phyloP scores from a whole-genome alignment of 441 rosid genomes.

The Adansonia grandidieri region DNA sequence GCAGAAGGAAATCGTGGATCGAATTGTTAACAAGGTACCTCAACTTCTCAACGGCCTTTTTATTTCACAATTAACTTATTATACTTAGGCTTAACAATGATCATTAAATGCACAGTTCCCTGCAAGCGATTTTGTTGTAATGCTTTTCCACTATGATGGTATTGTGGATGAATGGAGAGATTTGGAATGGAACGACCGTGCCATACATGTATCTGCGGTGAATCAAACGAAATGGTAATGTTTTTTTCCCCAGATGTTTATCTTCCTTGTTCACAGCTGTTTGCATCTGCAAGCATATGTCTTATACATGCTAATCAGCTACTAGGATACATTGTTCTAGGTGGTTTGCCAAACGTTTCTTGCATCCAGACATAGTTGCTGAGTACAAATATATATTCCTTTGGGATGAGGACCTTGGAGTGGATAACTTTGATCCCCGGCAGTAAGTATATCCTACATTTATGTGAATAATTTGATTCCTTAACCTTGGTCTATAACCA shows the following conservation, averaged over 20 bases:
- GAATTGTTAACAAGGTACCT: slow-evolving; percentile 56
- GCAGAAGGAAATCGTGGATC: slow-evolving; percentile 60
- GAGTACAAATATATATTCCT: slow-evolving; percentile 64
- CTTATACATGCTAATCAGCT: neutral
- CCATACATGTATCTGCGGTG: slow-evolving; percentile 57
- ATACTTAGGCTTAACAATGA: slow-evolving; percentile 13
- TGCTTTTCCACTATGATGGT: slow-evolving; percentile 75
- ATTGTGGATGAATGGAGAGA: slow-evolving; percentile 62
- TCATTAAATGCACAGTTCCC: slow-evolving; percentile 45
- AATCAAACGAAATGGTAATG: slow-evolving; percentile 72
- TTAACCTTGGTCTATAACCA: too few relatives aligned
- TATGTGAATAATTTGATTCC: neutral
- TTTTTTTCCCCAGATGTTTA: slow-evolving; percentile 1
- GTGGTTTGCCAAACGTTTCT: slow-evolving; percentile 77
- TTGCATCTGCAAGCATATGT: neutral
- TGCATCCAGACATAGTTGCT: slow-evolving; percentile 65
- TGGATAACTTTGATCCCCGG: slow-evolving; percentile 52
- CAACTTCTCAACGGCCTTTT: slow-evolving; percentile 14
- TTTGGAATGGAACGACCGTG: slow-evolving; percentile 49
- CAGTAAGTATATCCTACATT: slow-evolving; percentile 36
- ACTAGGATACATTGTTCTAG: slow-evolving; percentile 33
- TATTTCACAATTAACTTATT: neutral
- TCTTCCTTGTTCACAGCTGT: neutral
- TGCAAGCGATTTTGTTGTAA: slow-evolving; percentile 45
- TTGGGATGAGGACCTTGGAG: slow-evolving; percentile 76